A percentile compares a stretch with the other conserved stretches of the same genome.
Evolutionary conservation across 2,329 filamentous ascomycete genomes (phyloP).

Genomic region (Westerdykella sp.): DNA sequence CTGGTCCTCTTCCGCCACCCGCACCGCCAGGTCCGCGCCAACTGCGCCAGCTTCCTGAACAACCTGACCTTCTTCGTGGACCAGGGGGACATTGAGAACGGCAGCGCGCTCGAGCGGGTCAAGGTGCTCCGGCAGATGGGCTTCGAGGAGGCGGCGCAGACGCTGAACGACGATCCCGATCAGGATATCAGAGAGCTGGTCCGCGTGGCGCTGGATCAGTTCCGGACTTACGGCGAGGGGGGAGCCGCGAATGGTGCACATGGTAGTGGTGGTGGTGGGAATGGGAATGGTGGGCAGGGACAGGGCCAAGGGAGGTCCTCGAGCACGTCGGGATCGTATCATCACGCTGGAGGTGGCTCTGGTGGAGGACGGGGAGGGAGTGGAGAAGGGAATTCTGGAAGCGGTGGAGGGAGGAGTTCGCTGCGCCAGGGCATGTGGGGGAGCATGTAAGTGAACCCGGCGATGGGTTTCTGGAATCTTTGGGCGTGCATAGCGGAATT

Average conservation of each 20-base stretch:
- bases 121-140: constrained; percentile 65
- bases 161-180: constrained; percentile 61
- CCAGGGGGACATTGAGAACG: constrained; percentile 50
- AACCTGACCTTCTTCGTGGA: constrained; percentile 84
- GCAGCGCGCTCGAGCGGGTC: constrained; percentile 61
- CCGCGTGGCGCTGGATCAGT: constrained; percentile 68
- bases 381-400: background rate
- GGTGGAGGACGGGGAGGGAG: background rate
- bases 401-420: background rate
- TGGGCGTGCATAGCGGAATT: too few species aligned
- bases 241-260: constrained; percentile 8
- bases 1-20: constrained; percentile 67
- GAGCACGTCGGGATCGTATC: too few species aligned
- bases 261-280: background rate
- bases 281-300: background rate
- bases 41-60: constrained; percentile 75
- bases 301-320: too few species aligned
- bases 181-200: constrained; percentile 78
- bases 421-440: too few species aligned
- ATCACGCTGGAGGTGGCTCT: background rate
- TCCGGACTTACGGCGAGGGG: constrained; percentile 8
- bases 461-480: too few species aligned
- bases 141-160: constrained; percentile 59
- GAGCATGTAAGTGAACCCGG: background rate
- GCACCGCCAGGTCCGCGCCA: constrained; percentile 66